Evolutionary conservation across 2,329 filamentous ascomycete species (phyloP).

Genomic region (Fusarium succisae): DNA sequence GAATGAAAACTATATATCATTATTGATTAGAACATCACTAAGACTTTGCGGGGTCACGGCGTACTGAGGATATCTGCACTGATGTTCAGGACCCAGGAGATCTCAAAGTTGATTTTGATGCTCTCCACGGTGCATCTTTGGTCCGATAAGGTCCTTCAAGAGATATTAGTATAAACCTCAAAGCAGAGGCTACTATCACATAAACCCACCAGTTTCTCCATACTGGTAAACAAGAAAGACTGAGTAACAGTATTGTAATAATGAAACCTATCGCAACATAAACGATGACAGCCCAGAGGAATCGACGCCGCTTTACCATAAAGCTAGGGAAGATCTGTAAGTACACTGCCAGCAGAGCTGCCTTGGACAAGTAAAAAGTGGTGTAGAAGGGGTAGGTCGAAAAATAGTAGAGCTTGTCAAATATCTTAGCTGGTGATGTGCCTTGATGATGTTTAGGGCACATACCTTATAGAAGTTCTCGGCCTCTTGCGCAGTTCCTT

Average conservation of each 20-base stretch:
- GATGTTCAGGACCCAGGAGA: conserved; percentile 11
- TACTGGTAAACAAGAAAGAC: background rate
- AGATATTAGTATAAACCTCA: background rate
- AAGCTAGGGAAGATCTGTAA: conserved; percentile 14
- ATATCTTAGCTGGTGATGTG: background rate
- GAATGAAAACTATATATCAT: background rate
- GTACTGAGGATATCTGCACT: conserved; percentile 12
- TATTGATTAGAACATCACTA: background rate
- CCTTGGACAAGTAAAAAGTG: conserved; percentile 13
- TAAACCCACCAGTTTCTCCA: conserved; percentile 8
- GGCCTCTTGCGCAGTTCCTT: background rate
- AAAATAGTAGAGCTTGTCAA: background rate
- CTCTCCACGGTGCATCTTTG: background rate
- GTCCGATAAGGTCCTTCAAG: background rate
- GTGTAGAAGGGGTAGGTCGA: background rate
- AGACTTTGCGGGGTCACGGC: fast-evolving
- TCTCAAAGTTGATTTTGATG: background rate
- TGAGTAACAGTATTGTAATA: background rate
- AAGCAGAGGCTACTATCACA: fast-evolving
- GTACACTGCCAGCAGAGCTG: conserved; percentile 12
- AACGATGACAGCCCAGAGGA: conserved; percentile 13
- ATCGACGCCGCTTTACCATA: conserved; percentile 15
- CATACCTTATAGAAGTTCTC: conserved; percentile 1
- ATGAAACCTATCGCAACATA: background rate
- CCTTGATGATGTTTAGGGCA: fast-evolving